Evolutionary conservation across 148 eudicot genomes (phyloP).

Genomic region (Hydrangea macrophylla): DNA sequence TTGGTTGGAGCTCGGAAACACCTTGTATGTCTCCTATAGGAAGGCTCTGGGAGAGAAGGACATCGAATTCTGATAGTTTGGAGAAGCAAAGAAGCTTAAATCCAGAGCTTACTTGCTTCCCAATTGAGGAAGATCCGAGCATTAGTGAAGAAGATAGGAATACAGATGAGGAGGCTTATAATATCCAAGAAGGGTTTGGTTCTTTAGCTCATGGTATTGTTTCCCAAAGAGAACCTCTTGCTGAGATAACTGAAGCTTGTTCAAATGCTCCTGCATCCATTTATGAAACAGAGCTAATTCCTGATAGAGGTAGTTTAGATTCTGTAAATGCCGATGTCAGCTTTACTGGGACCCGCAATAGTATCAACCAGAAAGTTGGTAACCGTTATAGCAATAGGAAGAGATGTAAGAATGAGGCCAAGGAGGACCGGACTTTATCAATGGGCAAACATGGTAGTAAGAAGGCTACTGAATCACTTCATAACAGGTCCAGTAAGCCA

Average conservation of each 20-base stretch:
- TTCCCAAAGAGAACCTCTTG: conserved; percentile 41
- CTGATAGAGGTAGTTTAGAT: conserved; percentile 36
- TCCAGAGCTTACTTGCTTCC: conserved; percentile 78
- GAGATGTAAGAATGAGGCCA: conserved; percentile 34
- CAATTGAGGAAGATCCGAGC: conserved; percentile 82
- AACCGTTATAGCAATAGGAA: conserved; percentile 28
- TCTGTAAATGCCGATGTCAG: conserved; percentile 35
- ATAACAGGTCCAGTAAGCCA: conserved; percentile 44
- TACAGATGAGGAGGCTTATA: conserved; percentile 32
- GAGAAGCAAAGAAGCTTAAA: conserved; percentile 53
- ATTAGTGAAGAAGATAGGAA: conserved; percentile 54
- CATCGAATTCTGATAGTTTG: conserved; percentile 60
- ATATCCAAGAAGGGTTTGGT: conserved; percentile 27
- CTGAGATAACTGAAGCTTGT: conserved; percentile 33
- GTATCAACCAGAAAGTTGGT: conserved; percentile 29
- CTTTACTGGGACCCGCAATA: conserved; percentile 31
- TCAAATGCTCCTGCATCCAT: conserved; percentile 22
- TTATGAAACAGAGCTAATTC: conserved; percentile 27
- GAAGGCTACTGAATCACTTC: conserved; percentile 42
- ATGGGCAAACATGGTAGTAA: conserved; percentile 36
- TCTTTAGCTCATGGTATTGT: conserved; percentile 18
- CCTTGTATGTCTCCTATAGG: conserved; percentile 58
- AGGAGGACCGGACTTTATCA: conserved; percentile 45
- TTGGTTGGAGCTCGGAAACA: conserved; percentile 33
- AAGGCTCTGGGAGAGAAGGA: conserved; percentile 44